Conservation (phyloP, 1,284 basidiomycete species). For the Phylloporus sp. region DNA sequence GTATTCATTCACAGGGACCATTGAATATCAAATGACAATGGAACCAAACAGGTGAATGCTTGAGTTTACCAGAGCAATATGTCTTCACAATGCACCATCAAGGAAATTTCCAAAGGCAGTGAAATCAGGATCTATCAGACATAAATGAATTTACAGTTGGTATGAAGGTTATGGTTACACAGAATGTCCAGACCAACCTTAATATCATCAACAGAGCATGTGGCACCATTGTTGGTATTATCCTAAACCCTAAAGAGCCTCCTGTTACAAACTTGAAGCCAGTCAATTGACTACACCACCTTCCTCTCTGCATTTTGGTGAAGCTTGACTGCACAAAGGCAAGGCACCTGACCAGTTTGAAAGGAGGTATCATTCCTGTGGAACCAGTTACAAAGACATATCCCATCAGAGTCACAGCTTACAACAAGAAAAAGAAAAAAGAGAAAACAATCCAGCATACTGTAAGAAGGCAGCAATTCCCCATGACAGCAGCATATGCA, state of each 20-base stretch:
- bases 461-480: neutral
- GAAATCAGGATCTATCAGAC: neutral
- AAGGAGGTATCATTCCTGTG: neutral
- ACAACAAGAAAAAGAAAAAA: too few relatives aligned
- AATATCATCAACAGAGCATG: conserved; percentile 12
- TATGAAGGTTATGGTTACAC: conserved; percentile 6
- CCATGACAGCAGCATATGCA: neutral
- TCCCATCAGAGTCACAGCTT: neutral
- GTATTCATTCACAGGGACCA: too few relatives aligned
- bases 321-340: neutral
- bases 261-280: neutral
- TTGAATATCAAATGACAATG: too few relatives aligned
- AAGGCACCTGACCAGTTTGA: neutral
- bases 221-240: neutral
- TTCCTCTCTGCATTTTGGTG: neutral
- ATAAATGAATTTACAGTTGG: neutral
- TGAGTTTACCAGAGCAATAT: too few relatives aligned
- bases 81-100: too few relatives aligned
- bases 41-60: too few relatives aligned
- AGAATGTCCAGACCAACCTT: conserved; percentile 1
- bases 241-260: neutral
- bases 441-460: neutral
- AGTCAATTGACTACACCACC: neutral
- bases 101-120: too few relatives aligned
- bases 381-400: neutral